Percentiles rank a stretch among this genome's conserved stretches.
These are phyloP conservation scores for Hebeloma cylindrosporum DNA, from an alignment of 768 basidiomycete genomes.

Conservation along the genomic window DNA sequence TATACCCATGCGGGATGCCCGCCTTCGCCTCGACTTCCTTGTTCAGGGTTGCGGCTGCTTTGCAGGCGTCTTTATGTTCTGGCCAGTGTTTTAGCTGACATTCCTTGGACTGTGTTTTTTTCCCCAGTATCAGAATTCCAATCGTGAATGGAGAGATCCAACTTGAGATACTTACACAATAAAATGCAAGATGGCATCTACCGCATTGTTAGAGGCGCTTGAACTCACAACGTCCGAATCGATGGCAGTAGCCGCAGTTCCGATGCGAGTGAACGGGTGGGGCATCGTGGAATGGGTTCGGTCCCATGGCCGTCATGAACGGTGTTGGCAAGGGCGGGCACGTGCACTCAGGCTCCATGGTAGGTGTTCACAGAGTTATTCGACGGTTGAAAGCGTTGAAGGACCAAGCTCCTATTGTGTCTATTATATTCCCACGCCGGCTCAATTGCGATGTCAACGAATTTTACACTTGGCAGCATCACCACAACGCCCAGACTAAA, in stretches of 20 bases:
- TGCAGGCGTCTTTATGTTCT: neutral
- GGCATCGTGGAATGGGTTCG: conserved; percentile 3
- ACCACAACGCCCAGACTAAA: too few species aligned
- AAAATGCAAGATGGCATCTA: neutral
- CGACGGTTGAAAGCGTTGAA: too few species aligned
- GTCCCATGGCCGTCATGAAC: neutral
- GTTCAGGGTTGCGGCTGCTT: neutral
- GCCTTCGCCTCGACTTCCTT: neutral
- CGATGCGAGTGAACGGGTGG: neutral
- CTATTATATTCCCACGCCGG: too few species aligned
- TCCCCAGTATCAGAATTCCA: neutral
- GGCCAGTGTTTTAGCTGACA: conserved; percentile 3
- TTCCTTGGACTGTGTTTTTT: conserved; percentile 1
- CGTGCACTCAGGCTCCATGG: too few species aligned
- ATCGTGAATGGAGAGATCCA: neutral
- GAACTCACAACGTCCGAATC: neutral
- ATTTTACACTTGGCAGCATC: too few species aligned
- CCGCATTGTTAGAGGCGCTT: neutral
- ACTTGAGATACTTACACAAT: neutral
- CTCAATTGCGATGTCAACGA: too few species aligned
- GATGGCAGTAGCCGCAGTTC: neutral
- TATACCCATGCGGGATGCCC: neutral
- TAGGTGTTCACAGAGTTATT: too few species aligned
- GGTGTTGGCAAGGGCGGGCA: too few species aligned
- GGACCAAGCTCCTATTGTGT: too few species aligned